Evolutionary conservation across 306 rosid species (phyloP).

Genomic region (Crotalaria pallida): DNA sequence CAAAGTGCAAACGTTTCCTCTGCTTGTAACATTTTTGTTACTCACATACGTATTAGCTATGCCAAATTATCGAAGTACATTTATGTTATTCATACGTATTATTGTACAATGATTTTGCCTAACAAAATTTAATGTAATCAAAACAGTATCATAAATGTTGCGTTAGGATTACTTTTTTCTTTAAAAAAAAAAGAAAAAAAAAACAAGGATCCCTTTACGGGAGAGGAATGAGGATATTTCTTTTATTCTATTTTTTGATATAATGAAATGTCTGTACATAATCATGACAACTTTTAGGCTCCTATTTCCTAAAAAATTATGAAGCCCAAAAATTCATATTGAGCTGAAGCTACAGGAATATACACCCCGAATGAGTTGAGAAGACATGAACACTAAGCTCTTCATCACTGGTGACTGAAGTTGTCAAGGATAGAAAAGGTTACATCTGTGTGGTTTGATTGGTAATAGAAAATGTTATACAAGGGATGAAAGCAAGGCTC

Average conservation of each 20-base stretch:
- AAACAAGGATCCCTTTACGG: neutral
- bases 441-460: slow-evolving; percentile 5
- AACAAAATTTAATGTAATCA: no score
- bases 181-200: no score
- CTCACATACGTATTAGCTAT: no score
- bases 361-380: slow-evolving; percentile 21
- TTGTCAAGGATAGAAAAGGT: slow-evolving; percentile 13
- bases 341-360: slow-evolving; percentile 35
- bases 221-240: slow-evolving; percentile 14
- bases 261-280: slow-evolving; percentile 36
- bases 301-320: slow-evolving; percentile 24
- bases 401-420: slow-evolving; percentile 3
- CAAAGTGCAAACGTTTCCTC: no score
- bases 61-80: no score
- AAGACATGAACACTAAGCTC: slow-evolving; percentile 1
- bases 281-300: slow-evolving; percentile 24
- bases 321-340: slow-evolving; percentile 27
- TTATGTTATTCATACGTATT: no score
- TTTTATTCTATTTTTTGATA: slow-evolving; percentile 37
- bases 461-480: neutral
- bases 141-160: neutral
- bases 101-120: no score
- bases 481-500: slow-evolving; percentile 10
- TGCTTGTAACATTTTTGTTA: no score
- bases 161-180: no score